Conservation (phyloP, 2,329 filamentous ascomycete species). For the Trichoderma koningiopsis region DNA sequence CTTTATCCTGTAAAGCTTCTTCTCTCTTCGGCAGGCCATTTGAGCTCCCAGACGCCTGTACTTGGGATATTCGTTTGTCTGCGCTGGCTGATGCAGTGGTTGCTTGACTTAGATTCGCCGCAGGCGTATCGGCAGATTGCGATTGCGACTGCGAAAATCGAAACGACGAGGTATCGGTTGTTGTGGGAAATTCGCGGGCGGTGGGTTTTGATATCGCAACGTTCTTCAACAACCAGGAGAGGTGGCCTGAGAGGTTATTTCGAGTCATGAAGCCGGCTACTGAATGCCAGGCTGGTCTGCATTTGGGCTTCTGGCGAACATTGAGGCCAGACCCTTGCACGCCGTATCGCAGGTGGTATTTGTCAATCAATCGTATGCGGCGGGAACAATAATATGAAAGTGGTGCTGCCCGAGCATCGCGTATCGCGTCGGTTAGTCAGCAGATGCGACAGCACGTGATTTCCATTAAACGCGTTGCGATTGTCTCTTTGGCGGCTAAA, state of each 20-base stretch:
- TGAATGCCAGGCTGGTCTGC: slow-evolving; percentile 31
- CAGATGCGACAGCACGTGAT: slow-evolving; percentile 32
- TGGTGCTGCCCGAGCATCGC: slow-evolving; percentile 26
- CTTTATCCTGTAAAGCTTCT: slow-evolving; percentile 32
- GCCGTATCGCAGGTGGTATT: background rate
- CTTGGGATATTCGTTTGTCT: slow-evolving; percentile 1
- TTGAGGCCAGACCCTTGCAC: slow-evolving; percentile 25
- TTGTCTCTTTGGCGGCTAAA: background rate
- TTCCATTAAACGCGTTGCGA: slow-evolving; percentile 3
- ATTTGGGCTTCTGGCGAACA: slow-evolving; percentile 31
- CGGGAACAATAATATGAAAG: slow-evolving; percentile 21
- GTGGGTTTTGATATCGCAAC: slow-evolving; percentile 45
- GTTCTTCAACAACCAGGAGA: slow-evolving; percentile 60
- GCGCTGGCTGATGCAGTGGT: background rate
- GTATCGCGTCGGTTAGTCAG: slow-evolving; percentile 42
- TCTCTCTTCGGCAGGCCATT: slow-evolving; percentile 32
- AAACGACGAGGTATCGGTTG: slow-evolving; percentile 34
- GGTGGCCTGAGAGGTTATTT: slow-evolving; percentile 60
- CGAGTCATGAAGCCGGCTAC: slow-evolving; percentile 59
- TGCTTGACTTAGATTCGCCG: background rate
- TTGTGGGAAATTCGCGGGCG: slow-evolving; percentile 42
- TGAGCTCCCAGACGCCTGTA: slow-evolving; percentile 24
- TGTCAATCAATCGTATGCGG: slow-evolving; percentile 6
- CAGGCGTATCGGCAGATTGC: slow-evolving; percentile 28
- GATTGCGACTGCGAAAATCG: slow-evolving; percentile 37